Conservation (phyloP, 768 basidiomycete genomes). For the Leccinum incarnatum region DNA sequence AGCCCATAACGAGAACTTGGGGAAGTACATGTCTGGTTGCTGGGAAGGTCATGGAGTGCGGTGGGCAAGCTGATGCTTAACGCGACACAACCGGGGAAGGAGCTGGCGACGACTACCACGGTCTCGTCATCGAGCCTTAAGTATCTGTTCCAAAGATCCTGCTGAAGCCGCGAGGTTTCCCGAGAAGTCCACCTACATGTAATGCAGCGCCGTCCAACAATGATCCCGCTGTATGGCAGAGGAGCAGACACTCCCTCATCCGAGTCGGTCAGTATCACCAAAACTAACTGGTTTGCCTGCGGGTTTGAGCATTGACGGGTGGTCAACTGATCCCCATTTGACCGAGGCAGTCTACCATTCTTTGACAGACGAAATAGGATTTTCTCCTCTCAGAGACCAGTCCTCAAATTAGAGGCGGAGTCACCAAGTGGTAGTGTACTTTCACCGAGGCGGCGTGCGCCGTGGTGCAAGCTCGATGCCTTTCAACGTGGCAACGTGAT, state of each 20-base stretch:
- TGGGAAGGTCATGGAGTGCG: not conserved
- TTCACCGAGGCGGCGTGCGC: not conserved
- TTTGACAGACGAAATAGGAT: not conserved
- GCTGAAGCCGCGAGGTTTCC: not conserved
- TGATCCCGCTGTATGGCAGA: not conserved
- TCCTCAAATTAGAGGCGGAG: not conserved
- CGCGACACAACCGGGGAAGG: not conserved
- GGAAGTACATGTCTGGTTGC: not conserved
- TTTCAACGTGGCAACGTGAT: not conserved
- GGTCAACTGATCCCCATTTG: not conserved
- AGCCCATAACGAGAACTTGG: not conserved
- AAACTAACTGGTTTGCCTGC: not conserved
- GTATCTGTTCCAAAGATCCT: slow-evolving; percentile 3
- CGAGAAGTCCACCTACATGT: not conserved
- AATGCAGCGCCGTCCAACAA: not conserved
- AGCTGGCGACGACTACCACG: not conserved
- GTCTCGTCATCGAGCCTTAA: slow-evolving; percentile 1
- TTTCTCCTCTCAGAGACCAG: not conserved
- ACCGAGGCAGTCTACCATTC: not conserved
- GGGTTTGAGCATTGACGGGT: not conserved
- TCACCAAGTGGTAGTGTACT: not conserved
- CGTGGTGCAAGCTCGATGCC: not conserved
- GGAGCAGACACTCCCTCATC: slow-evolving; percentile 5
- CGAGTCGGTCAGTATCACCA: not conserved
- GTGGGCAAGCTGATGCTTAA: not conserved